A percentile compares a stretch with the other conserved stretches of the same genome.
These are phyloP conservation scores for Lasiodiplodia sp. DNA, from an alignment of 2,329 filamentous ascomycete species.

Conservation along the genomic window DNA sequence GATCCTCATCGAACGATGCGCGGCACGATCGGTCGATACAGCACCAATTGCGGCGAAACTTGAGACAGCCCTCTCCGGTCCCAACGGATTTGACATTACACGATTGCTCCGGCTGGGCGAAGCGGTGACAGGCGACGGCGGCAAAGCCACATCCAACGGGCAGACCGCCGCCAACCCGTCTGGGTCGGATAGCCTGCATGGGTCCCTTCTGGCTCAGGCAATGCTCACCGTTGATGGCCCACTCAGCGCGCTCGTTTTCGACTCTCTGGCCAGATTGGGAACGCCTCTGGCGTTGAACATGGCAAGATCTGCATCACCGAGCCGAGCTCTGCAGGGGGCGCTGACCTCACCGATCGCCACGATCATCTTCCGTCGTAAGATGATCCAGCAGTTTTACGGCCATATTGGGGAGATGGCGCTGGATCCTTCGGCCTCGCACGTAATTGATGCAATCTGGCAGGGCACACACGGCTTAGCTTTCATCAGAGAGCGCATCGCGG, in stretches of 20 bases:
- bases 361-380: conserved; percentile 66
- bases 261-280: conserved; percentile 59
- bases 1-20: conserved; percentile 82
- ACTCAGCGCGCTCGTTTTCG: conserved; percentile 74
- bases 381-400: conserved; percentile 69
- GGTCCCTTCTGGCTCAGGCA: conserved; percentile 79
- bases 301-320: conserved; percentile 65
- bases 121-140: conserved; percentile 49
- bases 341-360: conserved; percentile 62
- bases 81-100: conserved; percentile 61
- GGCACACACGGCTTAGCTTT: conserved; percentile 70
- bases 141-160: conserved; percentile 38
- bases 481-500: conserved; percentile 71
- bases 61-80: conserved; percentile 62
- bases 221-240: conserved; percentile 78
- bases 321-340: conserved; percentile 70
- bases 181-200: conserved; percentile 71
- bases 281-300: conserved; percentile 64
- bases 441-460: conserved; percentile 71
- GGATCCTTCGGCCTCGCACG: conserved; percentile 69
- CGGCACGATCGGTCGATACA: conserved; percentile 68
- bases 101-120: conserved; percentile 67
- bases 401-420: conserved; percentile 67
- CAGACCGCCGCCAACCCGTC: conserved; percentile 33
- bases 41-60: conserved; percentile 63